These are phyloP conservation scores for Vigna unguiculata DNA, from an alignment of 306 rosid genomes.

Conservation along the genomic window DNA sequence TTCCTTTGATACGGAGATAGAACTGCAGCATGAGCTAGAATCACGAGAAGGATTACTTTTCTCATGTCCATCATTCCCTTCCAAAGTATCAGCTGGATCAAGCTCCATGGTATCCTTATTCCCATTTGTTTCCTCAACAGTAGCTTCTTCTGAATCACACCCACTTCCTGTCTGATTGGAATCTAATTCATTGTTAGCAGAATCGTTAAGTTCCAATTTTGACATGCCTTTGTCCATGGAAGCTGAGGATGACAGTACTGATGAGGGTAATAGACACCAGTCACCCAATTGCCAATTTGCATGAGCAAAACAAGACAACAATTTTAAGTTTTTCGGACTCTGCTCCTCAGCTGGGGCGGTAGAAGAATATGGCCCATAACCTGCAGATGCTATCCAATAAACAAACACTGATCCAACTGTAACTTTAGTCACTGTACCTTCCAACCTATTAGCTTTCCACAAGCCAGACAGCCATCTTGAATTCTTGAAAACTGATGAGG, in stretches of 20 bases:
- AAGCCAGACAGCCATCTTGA: conserved; percentile 96
- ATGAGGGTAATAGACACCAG: conserved; percentile 89
- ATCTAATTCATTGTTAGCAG: conserved; percentile 64
- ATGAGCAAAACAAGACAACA: conserved; percentile 89
- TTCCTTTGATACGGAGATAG: conserved; percentile 70
- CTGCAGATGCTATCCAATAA: conserved; percentile 99
- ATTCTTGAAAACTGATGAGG: conserved; percentile 92
- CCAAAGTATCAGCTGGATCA: conserved; percentile 60
- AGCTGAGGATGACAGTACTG: conserved; percentile 50
- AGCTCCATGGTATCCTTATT: conserved; percentile 70
- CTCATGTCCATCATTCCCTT: conserved; percentile 57
- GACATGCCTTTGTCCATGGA: conserved; percentile 61
- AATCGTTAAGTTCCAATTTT: conserved; percentile 64
- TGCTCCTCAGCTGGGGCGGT: conserved; percentile 96
- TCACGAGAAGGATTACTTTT: conserved; percentile 58
- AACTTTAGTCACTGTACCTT: conserved; percentile 94
- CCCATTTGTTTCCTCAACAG: conserved; percentile 69
- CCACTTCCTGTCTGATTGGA: conserved; percentile 70
- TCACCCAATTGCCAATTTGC: conserved; percentile 98
- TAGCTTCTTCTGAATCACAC: conserved; percentile 77
- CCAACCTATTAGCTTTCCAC: conserved; percentile 94
- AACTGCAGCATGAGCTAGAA: conserved; percentile 73
- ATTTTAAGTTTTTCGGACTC: conserved; percentile 83
- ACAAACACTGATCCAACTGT: conserved; percentile 92
- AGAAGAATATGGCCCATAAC: conserved; percentile 94